A percentile compares a stretch with the other conserved stretches of the same genome.
Conservation (phyloP, 345 rosid genomes). For the Hypericum androsaemum region DNA sequence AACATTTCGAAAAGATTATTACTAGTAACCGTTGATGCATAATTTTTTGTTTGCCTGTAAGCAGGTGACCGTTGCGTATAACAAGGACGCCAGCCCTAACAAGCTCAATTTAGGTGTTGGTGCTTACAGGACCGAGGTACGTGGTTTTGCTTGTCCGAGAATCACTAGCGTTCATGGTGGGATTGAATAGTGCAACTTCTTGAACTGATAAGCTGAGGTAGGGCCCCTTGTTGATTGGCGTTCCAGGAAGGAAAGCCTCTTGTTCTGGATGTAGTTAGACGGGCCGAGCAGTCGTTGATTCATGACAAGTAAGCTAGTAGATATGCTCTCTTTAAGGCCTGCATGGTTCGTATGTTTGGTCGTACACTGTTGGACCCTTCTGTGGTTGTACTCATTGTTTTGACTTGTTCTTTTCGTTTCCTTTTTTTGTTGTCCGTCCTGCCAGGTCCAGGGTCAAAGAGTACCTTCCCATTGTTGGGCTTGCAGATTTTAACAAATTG, state of each 20-base stretch:
- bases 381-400: too few relatives aligned
- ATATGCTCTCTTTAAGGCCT: too few relatives aligned
- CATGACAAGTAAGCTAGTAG: constrained; percentile 43
- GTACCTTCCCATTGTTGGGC: constrained; percentile 23
- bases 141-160: constrained; percentile 2
- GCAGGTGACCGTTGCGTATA: constrained; percentile 87
- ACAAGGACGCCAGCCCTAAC: constrained; percentile 77
- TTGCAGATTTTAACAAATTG: constrained; percentile 20
- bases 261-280: constrained; percentile 62
- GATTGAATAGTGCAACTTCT: too few relatives aligned
- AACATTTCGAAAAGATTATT: too few relatives aligned
- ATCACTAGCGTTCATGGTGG: too few relatives aligned
- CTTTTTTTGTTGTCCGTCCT: neutral
- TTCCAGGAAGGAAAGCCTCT: constrained; percentile 73
- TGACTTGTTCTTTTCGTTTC: too few relatives aligned
- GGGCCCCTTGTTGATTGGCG: neutral
- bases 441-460: constrained; percentile 21
- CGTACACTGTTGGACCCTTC: too few relatives aligned
- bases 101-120: constrained; percentile 95
- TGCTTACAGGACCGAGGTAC: constrained; percentile 89
- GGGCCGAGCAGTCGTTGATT: constrained; percentile 65
- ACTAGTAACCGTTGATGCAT: too few relatives aligned
- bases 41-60: neutral
- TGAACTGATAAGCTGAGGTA: too few relatives aligned
- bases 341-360: too few relatives aligned